Percentiles rank a stretch among this genome's conserved stretches.
phyloP scores from a whole-genome alignment of 331 rosid genomes.

The Malus hybrid region DNA sequence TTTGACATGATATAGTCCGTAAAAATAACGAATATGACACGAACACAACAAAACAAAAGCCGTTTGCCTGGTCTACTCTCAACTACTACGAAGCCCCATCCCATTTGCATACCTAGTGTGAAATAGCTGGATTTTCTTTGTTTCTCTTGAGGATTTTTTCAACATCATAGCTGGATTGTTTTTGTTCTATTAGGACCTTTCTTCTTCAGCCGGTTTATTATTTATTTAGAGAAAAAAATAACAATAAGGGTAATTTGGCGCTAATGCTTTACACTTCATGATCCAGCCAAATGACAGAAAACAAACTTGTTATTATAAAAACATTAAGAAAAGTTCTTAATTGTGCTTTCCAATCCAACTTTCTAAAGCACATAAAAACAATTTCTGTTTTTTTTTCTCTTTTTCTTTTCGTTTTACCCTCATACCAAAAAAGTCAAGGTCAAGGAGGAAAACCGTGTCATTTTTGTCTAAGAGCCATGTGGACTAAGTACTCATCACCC shows the following conservation, averaged over 20 bases:
- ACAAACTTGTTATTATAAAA: neutral
- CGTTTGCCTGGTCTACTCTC: neutral
- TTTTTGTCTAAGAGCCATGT: slow-evolving; percentile 21
- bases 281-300: neutral
- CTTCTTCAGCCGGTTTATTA: neutral
- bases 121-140: slow-evolving; percentile 8
- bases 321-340: too few relatives aligned
- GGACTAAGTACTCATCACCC: slow-evolving; percentile 25
- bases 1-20: too few relatives aligned
- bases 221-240: neutral
- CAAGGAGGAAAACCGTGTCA: slow-evolving; percentile 51
- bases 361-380: neutral
- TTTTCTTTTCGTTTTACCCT: slow-evolving; percentile 2
- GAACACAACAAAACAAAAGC: too few relatives aligned
- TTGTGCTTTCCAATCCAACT: neutral
- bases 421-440: slow-evolving; percentile 32
- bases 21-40: too few relatives aligned
- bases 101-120: neutral
- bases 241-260: neutral
- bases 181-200: neutral
- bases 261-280: neutral
- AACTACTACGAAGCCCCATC: neutral
- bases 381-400: neutral
- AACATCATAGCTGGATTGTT: neutral
- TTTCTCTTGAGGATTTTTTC: neutral